Evolutionary conservation across 2,329 filamentous ascomycete species (phyloP), one percentile per base, ranked within the genome.

Genomic region (Hawksworthiomyces lignivorus): DNA sequence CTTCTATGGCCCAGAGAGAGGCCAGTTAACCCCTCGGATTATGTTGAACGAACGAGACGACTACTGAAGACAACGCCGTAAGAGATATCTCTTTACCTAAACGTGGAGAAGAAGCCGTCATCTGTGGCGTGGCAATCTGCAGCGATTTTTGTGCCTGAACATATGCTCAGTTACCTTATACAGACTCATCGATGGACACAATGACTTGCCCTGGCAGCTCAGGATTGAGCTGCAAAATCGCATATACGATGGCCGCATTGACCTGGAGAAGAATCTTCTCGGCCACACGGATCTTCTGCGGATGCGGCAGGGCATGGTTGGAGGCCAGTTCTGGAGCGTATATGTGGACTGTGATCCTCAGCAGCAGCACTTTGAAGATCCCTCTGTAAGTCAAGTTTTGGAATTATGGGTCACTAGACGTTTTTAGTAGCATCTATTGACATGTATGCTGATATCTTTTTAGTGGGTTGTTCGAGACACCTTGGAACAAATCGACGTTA

Each of bases 401-500:
- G n/a, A n/a, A n/a, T n/a, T n/a, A n/a, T n/a, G n/a, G n/a, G n/a
- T n/a, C n/a, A n/a, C n/a, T n/a, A n/a, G n/a, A n/a, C n/a, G n/a
- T n/a, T n/a, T n/a, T n/a, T n/a, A n/a, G n/a, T n/a, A n/a, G n/a
- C n/a, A n/a, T n/a, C n/a, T n/a, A n/a, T n/a, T n/a, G n/a, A n/a
- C n/a, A n/a, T n/a, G n/a, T n/a, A n/a, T n/a, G n/a, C n/a, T n/a
- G n/a, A n/a, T n/a, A n/a, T n/a, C n/a, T n/a, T n/a, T n/a, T n/a
- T 7, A 47, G 49, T 47, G 46, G 44, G 36, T 47, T 5, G 44
- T 46, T 7, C n/a, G 43, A 7, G 43, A 45, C 24, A 54, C 54
- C 1, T 44, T 58, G 7, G 56, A 63, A 36, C 60, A 63, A 45
- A 61, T 63, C n/a, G 60, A 62, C 28, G 52, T 62, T 10, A 14